Percentiles rank a stretch among this genome's conserved stretches.
phyloP scores from a whole-genome alignment of 1,284 basidiomycete species.

The Trichosporon asahii region DNA sequence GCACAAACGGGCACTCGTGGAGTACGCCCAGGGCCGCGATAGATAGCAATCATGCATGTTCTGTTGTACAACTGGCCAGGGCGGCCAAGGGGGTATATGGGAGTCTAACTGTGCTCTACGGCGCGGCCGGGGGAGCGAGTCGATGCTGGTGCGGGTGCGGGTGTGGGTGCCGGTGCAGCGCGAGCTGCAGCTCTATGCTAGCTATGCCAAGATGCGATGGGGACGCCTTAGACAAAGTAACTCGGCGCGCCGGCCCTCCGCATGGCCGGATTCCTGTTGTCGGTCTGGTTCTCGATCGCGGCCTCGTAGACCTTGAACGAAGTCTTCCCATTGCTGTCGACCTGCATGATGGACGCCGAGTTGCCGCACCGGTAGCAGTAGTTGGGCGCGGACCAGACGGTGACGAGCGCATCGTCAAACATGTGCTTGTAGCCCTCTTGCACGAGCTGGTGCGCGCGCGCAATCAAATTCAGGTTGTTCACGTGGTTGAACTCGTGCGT shows the following conservation, averaged over 20 bases:
- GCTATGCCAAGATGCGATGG: no score
- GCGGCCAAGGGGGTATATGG: background rate
- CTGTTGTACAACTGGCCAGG: conserved; percentile 23
- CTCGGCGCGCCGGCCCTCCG: conserved; percentile 35
- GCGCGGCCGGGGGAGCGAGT: background rate
- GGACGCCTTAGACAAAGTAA: conserved; percentile 24
- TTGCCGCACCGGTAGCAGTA: conserved; percentile 87
- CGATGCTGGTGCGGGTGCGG: background rate
- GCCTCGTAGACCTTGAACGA: conserved; percentile 76
- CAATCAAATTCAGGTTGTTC: conserved; percentile 77
- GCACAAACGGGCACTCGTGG: background rate
- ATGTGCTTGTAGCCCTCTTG: conserved; percentile 98
- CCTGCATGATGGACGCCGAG: conserved; percentile 69
- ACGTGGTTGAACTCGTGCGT: conserved; percentile 86
- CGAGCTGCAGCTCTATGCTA: no score
- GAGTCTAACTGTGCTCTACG: background rate
- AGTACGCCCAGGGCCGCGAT: background rate
- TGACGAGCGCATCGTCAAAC: conserved; percentile 91
- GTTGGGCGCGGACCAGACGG: conserved; percentile 97
- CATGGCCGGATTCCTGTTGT: conserved; percentile 54
- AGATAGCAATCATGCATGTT: conserved; percentile 10
- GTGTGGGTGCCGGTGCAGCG: no score
- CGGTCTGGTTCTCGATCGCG: conserved; percentile 78
- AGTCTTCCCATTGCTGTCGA: conserved; percentile 58
- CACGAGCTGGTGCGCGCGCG: conserved; percentile 89